Base-by-base conservation (phyloP, 257 asterid species). In the Lycium ferocissimum region DNA sequence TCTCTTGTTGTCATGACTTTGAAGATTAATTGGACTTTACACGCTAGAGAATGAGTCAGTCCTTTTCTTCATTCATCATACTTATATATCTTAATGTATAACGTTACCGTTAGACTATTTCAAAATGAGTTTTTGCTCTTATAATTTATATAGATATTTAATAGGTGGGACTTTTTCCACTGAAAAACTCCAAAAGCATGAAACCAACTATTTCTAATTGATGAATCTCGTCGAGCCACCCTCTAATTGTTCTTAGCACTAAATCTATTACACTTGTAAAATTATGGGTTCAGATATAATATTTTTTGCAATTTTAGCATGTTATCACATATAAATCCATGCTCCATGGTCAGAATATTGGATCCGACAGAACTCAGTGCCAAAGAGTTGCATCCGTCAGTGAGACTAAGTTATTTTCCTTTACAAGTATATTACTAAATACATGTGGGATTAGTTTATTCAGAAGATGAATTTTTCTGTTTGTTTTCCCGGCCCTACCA, bases 131-230 rank as follows among this genome's bases (percentile, higher is more conserved):
- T 78, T 63, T 76, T 53, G 65, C 82, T 4, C 15, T 14, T 26
- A 76, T 51, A 20, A 12, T 18, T 45, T 5, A 10, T n/a, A 47
- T 1, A 45, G 35, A 72, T 11, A 47, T 20, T 47, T 38, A 12
- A 76, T 22, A 76, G 82, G 47, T 76, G 82, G 26, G 66, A 78
- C 82, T 78, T 54, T 53, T 78, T 78, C 82, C 15, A 14, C 82
- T 53, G 1, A n/a, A 78, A 78, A 53, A 26, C 17, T 78, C 38
- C 49, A 78, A 78, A 26, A 8, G 26, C 22, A 53, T 26, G 7
- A 10, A 22, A 53, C 8, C 82, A 53, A n/a, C 40, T 43, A 5
- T 5, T 72, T 20, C n/a, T 5, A 71, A 71, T 71, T 71, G 35
- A 26, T 22, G 0, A 26, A 59, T 26, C 33, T 26, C 33, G 33